Percentiles rank a stretch among this genome's conserved stretches.
These are phyloP conservation scores for Veloboletus limbatus DNA, from an alignment of 1,284 basidiomycete genomes.

Conservation along the genomic window DNA sequence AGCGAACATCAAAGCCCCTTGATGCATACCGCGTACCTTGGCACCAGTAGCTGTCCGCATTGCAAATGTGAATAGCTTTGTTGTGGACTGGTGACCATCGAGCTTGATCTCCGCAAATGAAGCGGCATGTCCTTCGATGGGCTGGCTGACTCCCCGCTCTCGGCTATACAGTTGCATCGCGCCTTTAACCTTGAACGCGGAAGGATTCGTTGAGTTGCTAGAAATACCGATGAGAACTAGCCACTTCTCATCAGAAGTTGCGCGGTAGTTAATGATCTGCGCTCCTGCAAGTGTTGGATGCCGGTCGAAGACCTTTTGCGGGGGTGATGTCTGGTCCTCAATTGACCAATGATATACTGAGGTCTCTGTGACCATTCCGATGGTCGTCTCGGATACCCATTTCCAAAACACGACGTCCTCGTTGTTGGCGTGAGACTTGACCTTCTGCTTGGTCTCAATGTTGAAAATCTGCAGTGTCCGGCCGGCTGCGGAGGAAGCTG, in stretches of 20 bases:
- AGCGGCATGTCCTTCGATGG: conserved; percentile 98
- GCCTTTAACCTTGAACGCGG: conserved; percentile 97
- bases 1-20: conserved; percentile 15
- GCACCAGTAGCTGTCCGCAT: conserved; percentile 95
- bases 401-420: conserved; percentile 99
- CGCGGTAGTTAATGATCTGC: conserved; percentile 99
- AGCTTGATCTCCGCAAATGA: conserved; percentile 92
- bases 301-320: conserved; percentile 94
- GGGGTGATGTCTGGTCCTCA: conserved; percentile 66
- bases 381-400: conserved; percentile 89
- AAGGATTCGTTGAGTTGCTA: conserved; percentile 88
- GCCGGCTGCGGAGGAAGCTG: conserved; percentile 55
- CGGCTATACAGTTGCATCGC: conserved; percentile 93
- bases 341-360: conserved; percentile 96
- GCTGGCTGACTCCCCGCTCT: conserved; percentile 94
- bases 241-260: conserved; percentile 95
- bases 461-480: conserved; percentile 98
- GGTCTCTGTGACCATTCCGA: conserved; percentile 95
- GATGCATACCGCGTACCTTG: conserved; percentile 64
- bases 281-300: conserved; percentile 92
- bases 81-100: conserved; percentile 79
- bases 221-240: conserved; percentile 95
- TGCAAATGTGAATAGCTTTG: conserved; percentile 95
- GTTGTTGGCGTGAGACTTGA: conserved; percentile 92
- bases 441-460: conserved; percentile 95